phyloP scores from a whole-genome alignment of 768 basidiomycete genomes.

The Rhizopogon sp. region DNA sequence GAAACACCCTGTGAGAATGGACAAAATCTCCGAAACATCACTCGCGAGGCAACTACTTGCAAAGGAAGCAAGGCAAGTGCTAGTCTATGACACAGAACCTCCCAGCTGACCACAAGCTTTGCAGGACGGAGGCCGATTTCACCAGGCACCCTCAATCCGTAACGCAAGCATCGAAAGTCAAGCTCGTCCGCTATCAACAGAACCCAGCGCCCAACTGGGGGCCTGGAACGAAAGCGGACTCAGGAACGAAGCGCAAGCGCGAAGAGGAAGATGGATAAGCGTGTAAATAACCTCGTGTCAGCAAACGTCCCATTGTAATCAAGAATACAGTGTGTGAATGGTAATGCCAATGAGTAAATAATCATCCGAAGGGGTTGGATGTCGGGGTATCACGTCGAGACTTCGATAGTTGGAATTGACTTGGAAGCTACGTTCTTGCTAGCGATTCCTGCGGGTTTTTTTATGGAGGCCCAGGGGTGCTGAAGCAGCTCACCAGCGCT shows the following conservation, averaged over 20 bases:
- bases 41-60: conserved; percentile 66
- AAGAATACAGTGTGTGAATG: neutral
- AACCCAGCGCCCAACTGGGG: conserved; percentile 96
- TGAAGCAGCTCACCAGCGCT: conserved; percentile 71
- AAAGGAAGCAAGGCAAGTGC: conserved; percentile 60
- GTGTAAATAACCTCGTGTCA: neutral
- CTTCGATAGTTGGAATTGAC: conserved; percentile 22
- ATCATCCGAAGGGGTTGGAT: neutral
- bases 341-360: conserved; percentile 1
- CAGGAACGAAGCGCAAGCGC: conserved; percentile 28
- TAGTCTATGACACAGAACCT: neutral
- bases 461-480: conserved; percentile 61
- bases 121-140: conserved; percentile 68
- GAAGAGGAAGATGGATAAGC: conserved; percentile 9
- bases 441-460: conserved; percentile 24
- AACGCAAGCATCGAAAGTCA: conserved; percentile 57
- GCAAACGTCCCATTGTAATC: neutral
- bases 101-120: neutral
- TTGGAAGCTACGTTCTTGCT: conserved; percentile 19
- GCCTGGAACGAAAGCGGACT: conserved; percentile 62
- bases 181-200: conserved; percentile 83
- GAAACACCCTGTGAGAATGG: conserved; percentile 74
- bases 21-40: conserved; percentile 72
- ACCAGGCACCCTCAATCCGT: conserved; percentile 62
- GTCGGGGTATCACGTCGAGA: conserved; percentile 15